Conservation (phyloP, 192 early-diverging fungal genomes). For the Podila epicladia region DNA sequence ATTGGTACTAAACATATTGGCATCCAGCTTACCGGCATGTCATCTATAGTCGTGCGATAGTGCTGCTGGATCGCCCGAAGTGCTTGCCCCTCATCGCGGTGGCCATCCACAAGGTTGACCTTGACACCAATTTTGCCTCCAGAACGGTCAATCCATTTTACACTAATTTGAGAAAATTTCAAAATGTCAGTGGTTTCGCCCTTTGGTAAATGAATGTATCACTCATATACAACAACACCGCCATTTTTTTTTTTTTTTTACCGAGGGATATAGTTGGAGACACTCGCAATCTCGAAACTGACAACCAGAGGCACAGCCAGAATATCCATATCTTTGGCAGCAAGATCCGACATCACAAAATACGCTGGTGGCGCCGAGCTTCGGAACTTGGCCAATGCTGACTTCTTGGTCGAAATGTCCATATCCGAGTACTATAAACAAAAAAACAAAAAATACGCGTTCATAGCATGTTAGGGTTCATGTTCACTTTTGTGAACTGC, state of each 20-base stretch:
- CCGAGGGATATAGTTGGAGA: slow-evolving; percentile 41
- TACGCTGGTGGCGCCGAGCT: slow-evolving; percentile 8
- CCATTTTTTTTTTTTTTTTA: slow-evolving; percentile 10
- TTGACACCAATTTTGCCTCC: slow-evolving; percentile 43
- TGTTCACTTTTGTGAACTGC: background rate
- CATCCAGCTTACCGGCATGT: slow-evolving; percentile 39
- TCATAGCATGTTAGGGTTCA: background rate
- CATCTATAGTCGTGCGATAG: slow-evolving; percentile 41
- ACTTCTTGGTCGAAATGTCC: slow-evolving; percentile 23
- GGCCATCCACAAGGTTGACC: slow-evolving; percentile 35
- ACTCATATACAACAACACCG: too few relatives aligned
- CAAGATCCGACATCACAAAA: slow-evolving; percentile 32
- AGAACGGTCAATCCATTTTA: slow-evolving; percentile 49
- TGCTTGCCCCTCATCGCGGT: slow-evolving; percentile 34
- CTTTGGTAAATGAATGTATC: too few relatives aligned
- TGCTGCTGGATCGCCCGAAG: slow-evolving; percentile 37
- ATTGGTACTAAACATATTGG: too few relatives aligned
- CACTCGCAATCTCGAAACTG: slow-evolving; percentile 40
- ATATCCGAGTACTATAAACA: slow-evolving; percentile 47
- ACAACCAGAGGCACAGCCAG: slow-evolving; percentile 33
- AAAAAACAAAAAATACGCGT: background rate
- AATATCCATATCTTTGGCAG: slow-evolving; percentile 26
- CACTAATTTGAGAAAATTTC: slow-evolving; percentile 5
- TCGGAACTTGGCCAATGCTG: slow-evolving; percentile 23
- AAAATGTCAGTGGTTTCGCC: background rate